phyloP scores from a whole-genome alignment of 2,329 filamentous ascomycete species.

The Fusarium sambucinum region DNA sequence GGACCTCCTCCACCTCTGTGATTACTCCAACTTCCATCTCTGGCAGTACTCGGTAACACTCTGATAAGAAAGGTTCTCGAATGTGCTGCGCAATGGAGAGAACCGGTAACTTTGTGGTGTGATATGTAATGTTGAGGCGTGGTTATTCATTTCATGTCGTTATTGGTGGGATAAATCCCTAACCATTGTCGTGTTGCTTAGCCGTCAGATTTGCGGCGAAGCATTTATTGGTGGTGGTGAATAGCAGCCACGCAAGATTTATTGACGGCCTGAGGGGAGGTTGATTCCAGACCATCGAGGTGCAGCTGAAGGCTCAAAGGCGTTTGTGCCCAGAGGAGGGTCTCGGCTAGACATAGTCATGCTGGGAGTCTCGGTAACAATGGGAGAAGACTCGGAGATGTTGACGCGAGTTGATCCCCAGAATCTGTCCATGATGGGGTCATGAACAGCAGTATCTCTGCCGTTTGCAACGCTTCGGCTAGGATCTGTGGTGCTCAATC shows the following conservation, averaged over 20 bases:
- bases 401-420: conserved; percentile 23
- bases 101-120: neutral
- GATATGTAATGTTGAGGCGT: neutral
- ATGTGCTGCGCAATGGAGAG: neutral
- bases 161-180: conserved; percentile 5
- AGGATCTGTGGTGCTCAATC: conserved; percentile 33
- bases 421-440: conserved; percentile 44
- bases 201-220: neutral
- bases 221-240: neutral
- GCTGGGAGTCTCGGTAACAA: conserved; percentile 7
- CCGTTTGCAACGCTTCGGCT: conserved; percentile 23
- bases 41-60: neutral
- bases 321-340: conserved; percentile 41
- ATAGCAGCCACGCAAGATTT: neutral
- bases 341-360: conserved; percentile 29
- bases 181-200: neutral
- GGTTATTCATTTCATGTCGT: conserved; percentile 7
- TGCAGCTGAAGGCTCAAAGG: conserved; percentile 38
- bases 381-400: conserved; percentile 16
- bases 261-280: conserved; percentile 21
- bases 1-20: neutral
- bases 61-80: neutral
- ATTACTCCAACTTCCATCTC: conserved; percentile 1
- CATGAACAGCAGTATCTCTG: conserved; percentile 35
- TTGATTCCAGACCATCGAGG: conserved; percentile 41